phyloP scores from a whole-genome alignment of 2,329 filamentous ascomycete genomes.

The Aspergillus quadrilineatus region DNA sequence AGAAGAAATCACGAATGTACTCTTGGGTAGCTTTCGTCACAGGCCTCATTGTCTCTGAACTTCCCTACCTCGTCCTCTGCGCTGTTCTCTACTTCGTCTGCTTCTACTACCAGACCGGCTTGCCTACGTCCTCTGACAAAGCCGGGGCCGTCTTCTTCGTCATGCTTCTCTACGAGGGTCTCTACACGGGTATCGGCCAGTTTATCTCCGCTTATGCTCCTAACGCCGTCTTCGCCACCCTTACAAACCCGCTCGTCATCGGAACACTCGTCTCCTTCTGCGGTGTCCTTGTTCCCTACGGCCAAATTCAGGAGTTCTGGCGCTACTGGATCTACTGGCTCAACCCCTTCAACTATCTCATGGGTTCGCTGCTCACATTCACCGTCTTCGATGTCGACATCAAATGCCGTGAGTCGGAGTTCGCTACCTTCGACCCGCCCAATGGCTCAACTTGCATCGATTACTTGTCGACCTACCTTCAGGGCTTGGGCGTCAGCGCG shows the following conservation, averaged over 20 bases:
- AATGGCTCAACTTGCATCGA: constrained; percentile 54
- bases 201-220: constrained; percentile 76
- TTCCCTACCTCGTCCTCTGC: constrained; percentile 64
- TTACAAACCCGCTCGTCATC: constrained; percentile 73
- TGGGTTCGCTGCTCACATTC: constrained; percentile 31
- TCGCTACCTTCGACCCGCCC: constrained; percentile 33
- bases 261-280: constrained; percentile 33
- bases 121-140: constrained; percentile 32
- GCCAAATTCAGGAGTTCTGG: constrained; percentile 33
- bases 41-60: constrained; percentile 66
- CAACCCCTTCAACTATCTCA: constrained; percentile 34
- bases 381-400: constrained; percentile 25
- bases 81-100: constrained; percentile 66
- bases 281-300: constrained; percentile 31
- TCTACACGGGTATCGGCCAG: constrained; percentile 70
- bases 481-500: constrained; percentile 45
- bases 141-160: constrained; percentile 62
- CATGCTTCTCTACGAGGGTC: constrained; percentile 70
- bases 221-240: constrained; percentile 66
- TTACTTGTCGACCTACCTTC: constrained; percentile 57
- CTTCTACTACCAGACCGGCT: constrained; percentile 71
- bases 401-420: constrained; percentile 26
- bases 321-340: constrained; percentile 35
- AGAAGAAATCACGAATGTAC: constrained; percentile 71
- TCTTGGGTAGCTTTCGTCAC: constrained; percentile 72